Evolutionary conservation across 2,329 filamentous ascomycete genomes (phyloP).

Genomic region (Cladosporium cucumerinum): DNA sequence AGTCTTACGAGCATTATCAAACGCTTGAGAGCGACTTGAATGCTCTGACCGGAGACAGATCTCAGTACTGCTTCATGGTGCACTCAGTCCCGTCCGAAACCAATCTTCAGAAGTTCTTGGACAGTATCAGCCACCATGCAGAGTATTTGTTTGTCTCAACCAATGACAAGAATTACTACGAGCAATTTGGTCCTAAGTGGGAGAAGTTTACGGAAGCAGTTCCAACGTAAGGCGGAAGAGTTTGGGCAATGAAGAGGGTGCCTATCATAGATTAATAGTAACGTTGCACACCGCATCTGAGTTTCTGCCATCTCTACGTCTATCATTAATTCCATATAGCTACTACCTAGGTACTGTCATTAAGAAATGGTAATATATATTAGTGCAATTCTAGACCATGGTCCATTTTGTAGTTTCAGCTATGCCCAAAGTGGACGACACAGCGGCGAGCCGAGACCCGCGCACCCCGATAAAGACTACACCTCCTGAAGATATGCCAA

Average conservation of each 20-base stretch:
- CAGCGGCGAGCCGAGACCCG: not conserved
- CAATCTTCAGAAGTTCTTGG: slow-evolving; percentile 19
- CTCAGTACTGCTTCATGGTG: slow-evolving; percentile 21
- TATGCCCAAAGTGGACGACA: slow-evolving; percentile 4
- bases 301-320: not conserved
- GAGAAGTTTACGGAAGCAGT: slow-evolving; percentile 19
- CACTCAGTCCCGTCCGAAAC: slow-evolving; percentile 22
- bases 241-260: not conserved
- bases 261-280: not conserved
- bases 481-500: not conserved
- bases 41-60: slow-evolving; percentile 18
- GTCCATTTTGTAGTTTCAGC: not conserved
- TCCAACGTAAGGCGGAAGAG: not conserved
- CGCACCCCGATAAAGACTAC: slow-evolving; percentile 4
- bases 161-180: slow-evolving; percentile 17
- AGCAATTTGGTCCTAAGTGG: slow-evolving; percentile 21
- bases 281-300: not conserved
- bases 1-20: slow-evolving; percentile 20
- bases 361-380: not conserved
- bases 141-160: slow-evolving; percentile 23
- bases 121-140: slow-evolving; percentile 17
- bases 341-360: not conserved
- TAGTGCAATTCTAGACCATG: slow-evolving; percentile 9
- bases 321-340: not conserved
- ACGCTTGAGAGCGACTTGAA: slow-evolving; percentile 11